Base-by-base conservation (phyloP, 1,284 basidiomycete genomes). In the Uromyces viciae-fabae region DNA sequence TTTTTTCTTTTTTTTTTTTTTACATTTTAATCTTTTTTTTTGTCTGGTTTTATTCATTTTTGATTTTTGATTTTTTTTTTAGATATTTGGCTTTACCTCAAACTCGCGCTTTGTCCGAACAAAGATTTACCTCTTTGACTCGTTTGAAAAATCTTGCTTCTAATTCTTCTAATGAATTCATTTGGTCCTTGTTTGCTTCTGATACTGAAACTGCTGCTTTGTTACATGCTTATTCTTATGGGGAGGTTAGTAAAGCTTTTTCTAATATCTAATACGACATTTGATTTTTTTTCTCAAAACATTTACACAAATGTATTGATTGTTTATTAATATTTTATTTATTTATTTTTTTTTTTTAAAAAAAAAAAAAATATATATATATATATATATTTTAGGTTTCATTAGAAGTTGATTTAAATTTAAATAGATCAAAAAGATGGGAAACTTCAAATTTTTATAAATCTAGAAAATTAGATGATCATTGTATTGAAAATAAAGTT, bases 151-250 rank as follows among this genome's bases (percentile, higher is more conserved):
- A 15, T 49, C 19, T 5, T 15, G 38, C 15, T 11, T 31, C 40
- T 11, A n/a, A 15, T 49, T 11, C 40, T 49, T 25, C 64, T 36
- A 28, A 19, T 52, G 54, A 49, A 56, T 36, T 66, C 8, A 74
- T 28, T 11, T 81, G 78, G 78, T 66, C 78, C 17, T 54, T 74
- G 40, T 46, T 74, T 81, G 78, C 78, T 25, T 38, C 54, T 52
- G 78, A 81, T 66, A 60, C 46, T 38, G 78, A 81, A 22, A 74
- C 58, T 52, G 78, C 78, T 33, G 58, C 78, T 31, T 36, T 81
- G 46, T 49, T 81, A n/a, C 78, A 81, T 54, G 78, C 71, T 60
- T 81, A 72, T 62, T 74, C 78, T 31, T 33, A 58, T 25, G 58
- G 69, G 52, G 36, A 60, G 25, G 78, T 81, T 9, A 40, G 78